Base-by-base conservation (phyloP, 2,329 filamentous ascomycete species). In the Fusarium zealandicum region DNA sequence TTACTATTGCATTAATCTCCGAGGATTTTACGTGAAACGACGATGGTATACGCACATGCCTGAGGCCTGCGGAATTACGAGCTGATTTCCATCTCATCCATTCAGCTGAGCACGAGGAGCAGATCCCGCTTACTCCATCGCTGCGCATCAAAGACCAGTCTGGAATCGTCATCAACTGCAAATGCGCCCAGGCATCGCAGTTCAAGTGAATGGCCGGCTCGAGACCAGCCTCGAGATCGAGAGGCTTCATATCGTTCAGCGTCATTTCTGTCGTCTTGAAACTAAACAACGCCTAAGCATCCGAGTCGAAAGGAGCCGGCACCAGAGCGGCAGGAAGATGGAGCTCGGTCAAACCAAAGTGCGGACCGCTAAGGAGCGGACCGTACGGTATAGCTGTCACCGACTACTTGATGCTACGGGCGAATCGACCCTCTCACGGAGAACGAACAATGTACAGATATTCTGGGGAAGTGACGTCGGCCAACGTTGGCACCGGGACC, bases 401-500 rank as follows among this genome's bases (percentile, higher is more conserved):
- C 55, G 47, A 40, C 51, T 48, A 37, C 20, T 33, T 39, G 17
- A 20, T 40, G 30, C 25, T 36, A 27, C 38, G 28, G 20, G 33
- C 33, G 13, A 20, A 33, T 51, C 11, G 40, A 46, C 33, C 39
- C 36, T 61, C 48, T 28, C 20, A 27, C 22, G 17, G 37, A 32
- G 30, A 10, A 35, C 10, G 20, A 40, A 20, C 36, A 51, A 27
- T 14, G 31, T 40, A 12, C 47, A 42, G 16, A 32, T 22, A 17
- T 28, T 37, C 22, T 20, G 36, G 31, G 16, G 16, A 36, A 47
- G 45, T 16, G 35, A 33, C 27, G 40, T 35, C 48, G 41, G 47
- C 38, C 40, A 35, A 38, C 35, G 38, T 48, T 51, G 53, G 39
- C 51, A 54, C 54, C 39, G 49, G 59, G 42, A 45, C 56, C 37